These are phyloP conservation scores for Colletotrichum agaves DNA, from an alignment of 2,329 filamentous ascomycete genomes.

Conservation along the genomic window DNA sequence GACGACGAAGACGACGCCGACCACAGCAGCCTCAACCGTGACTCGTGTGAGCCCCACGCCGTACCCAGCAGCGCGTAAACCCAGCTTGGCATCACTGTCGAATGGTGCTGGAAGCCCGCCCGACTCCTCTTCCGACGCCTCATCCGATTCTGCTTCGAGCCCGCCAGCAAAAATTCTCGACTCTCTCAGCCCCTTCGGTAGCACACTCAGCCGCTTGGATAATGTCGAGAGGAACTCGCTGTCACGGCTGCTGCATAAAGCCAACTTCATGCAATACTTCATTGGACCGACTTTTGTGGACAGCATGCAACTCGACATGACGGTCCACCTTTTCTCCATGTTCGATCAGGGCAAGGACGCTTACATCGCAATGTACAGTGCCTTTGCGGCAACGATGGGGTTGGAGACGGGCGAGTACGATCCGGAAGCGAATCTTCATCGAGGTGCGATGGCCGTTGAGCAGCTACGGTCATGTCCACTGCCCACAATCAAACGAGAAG, in stretches of 20 bases:
- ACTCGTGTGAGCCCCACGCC: background rate
- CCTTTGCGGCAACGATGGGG: conserved; percentile 28
- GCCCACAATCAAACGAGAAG: conserved; percentile 26
- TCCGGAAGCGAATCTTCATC: conserved; percentile 26
- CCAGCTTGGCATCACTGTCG: conserved; percentile 1
- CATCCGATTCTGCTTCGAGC: conserved; percentile 32
- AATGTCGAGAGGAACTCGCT: conserved; percentile 13
- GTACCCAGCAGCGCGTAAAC: conserved; percentile 2
- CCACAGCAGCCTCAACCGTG: background rate
- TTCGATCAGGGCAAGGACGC: conserved; percentile 36
- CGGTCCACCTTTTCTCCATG: conserved; percentile 31
- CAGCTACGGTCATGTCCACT: conserved; percentile 28
- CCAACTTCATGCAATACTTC: conserved; percentile 36
- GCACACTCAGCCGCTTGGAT: conserved; percentile 20
- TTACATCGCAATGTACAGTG: conserved; percentile 35
- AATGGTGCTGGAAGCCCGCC: conserved; percentile 22
- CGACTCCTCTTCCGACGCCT: conserved; percentile 28
- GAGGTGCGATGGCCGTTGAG: conserved; percentile 32
- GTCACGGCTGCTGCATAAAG: conserved; percentile 28
- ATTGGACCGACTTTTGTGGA: conserved; percentile 31
- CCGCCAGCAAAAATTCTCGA: conserved; percentile 31
- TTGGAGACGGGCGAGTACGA: conserved; percentile 32
- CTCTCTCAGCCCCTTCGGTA: conserved; percentile 25
- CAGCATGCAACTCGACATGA: conserved; percentile 35
- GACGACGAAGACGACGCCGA: conserved; percentile 10